Evolutionary conservation across 2,329 filamentous ascomycete genomes (phyloP).

Genomic region (Beauveria pseudobassiana): DNA sequence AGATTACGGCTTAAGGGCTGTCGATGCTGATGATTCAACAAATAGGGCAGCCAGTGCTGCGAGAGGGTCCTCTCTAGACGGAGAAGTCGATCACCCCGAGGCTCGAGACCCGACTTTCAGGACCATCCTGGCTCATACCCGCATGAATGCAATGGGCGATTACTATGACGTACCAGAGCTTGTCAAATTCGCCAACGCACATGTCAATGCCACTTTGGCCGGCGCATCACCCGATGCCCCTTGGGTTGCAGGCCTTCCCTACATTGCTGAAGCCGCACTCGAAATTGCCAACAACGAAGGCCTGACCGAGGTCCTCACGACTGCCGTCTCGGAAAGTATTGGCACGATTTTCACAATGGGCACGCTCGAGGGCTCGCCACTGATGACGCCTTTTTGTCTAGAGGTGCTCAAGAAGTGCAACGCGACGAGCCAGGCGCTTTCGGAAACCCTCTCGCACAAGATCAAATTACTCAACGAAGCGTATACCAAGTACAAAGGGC

Average conservation of each 20-base stretch:
- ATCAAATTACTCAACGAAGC: neutral
- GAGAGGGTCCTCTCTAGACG: neutral
- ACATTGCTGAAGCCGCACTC: neutral
- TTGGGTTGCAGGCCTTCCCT: neutral
- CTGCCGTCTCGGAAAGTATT: neutral
- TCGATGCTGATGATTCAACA: no score
- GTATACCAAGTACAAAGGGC: neutral
- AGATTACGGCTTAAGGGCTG: accelerated
- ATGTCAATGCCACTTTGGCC: neutral
- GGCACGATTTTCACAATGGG: neutral
- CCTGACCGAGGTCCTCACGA: neutral
- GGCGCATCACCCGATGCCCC: neutral
- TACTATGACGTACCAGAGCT: neutral
- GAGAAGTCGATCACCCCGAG: neutral
- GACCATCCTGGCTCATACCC: neutral
- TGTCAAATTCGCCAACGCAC: neutral
- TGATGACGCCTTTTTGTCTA: neutral
- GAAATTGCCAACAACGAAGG: neutral
- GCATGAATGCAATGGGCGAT: neutral
- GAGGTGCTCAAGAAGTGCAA: neutral
- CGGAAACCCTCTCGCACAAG: neutral
- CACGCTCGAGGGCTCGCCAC: neutral
- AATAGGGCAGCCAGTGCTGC: no score
- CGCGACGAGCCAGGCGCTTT: neutral
- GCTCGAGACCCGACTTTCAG: neutral